Conservation (phyloP, 2,329 filamentous ascomycete species). For the Penicillium sp. region DNA sequence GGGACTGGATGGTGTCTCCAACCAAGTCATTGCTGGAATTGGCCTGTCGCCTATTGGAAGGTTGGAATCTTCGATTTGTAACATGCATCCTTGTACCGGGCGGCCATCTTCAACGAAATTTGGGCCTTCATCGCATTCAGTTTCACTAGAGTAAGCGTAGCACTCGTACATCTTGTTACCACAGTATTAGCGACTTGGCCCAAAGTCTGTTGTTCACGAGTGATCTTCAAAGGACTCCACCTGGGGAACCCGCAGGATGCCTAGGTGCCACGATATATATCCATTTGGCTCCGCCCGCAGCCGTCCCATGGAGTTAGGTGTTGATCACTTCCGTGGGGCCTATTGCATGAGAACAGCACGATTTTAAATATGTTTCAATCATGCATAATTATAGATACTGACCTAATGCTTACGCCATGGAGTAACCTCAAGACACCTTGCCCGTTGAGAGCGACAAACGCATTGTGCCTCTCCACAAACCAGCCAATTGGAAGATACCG, state of each 20-base stretch:
- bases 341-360: not conserved
- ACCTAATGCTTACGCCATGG: not conserved
- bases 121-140: too few relatives aligned
- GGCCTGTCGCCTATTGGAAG: too few relatives aligned
- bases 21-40: too few relatives aligned
- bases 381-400: not conserved
- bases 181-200: not conserved
- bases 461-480: not conserved
- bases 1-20: too few relatives aligned
- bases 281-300: not conserved
- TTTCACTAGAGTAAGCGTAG: too few relatives aligned
- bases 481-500: conserved; percentile 1
- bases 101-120: too few relatives aligned
- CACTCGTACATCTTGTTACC: too few relatives aligned
- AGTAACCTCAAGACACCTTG: not conserved
- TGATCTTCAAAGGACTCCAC: too few relatives aligned
- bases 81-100: too few relatives aligned
- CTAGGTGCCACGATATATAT: not conserved
- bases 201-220: not conserved
- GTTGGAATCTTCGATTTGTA: too few relatives aligned
- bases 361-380: not conserved
- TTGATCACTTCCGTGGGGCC: not conserved
- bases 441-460: not conserved
- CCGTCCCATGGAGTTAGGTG: not conserved
- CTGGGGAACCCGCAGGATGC: too few relatives aligned